These are phyloP conservation scores for Tricholoma saponaceum DNA, from an alignment of 768 basidiomycete genomes.

Conservation along the genomic window DNA sequence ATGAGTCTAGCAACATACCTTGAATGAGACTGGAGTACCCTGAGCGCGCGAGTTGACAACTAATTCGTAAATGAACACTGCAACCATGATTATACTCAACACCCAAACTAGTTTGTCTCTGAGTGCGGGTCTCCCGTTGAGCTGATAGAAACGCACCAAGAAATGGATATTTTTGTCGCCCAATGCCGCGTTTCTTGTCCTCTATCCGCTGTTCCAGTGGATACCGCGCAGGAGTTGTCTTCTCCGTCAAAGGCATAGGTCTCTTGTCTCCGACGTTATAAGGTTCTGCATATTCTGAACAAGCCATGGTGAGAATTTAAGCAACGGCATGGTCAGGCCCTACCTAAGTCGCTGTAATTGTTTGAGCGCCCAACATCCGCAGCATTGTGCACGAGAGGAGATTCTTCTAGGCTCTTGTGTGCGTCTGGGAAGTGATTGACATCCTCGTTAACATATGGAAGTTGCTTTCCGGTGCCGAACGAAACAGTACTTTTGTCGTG, in stretches of 20 bases:
- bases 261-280: conserved; percentile 18
- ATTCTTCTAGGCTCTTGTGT: conserved; percentile 20
- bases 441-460: conserved; percentile 2
- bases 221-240: conserved; percentile 40
- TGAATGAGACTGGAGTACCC: conserved; percentile 82
- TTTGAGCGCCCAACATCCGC: conserved; percentile 34
- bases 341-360: conserved; percentile 54
- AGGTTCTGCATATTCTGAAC: conserved; percentile 64
- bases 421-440: conserved; percentile 1
- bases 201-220: conserved; percentile 81
- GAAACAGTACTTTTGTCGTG: conserved; percentile 2
- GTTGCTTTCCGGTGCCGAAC: background rate
- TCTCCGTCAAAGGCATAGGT: conserved; percentile 30
- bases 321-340: background rate
- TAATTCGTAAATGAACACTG: conserved; percentile 81
- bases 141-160: conserved; percentile 45
- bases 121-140: conserved; percentile 9
- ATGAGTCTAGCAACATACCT: conserved; percentile 38
- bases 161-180: conserved; percentile 75
- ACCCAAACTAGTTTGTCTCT: conserved; percentile 48
- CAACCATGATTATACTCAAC: conserved; percentile 63
- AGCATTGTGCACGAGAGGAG: conserved; percentile 44
- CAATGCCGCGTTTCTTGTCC: conserved; percentile 81
- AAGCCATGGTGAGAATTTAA: background rate
- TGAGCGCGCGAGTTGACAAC: conserved; percentile 71